Conservation (phyloP, 192 early-diverging fungal species). For the Backusella australiensis region DNA sequence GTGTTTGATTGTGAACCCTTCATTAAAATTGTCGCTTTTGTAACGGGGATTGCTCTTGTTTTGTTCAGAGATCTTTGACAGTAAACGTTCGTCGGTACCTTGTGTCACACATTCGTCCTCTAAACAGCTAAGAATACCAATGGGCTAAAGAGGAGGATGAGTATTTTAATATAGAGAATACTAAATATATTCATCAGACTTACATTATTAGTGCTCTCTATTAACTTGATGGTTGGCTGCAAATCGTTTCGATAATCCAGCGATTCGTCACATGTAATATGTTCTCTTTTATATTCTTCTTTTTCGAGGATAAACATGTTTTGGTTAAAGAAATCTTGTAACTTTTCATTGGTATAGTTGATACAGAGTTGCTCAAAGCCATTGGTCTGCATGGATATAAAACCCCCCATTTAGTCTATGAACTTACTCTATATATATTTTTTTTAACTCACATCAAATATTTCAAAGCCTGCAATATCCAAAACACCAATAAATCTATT, state of each 20-base stretch:
- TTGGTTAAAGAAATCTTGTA: conserved; percentile 99
- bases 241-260: conserved; percentile 97
- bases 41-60: conserved; percentile 83
- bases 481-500: conserved; percentile 90
- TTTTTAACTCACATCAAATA: conserved; percentile 71
- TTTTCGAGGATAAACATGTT: conserved; percentile 99
- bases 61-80: conserved; percentile 83
- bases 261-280: conserved; percentile 86
- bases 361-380: conserved; percentile 99
- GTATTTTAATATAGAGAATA: not conserved
- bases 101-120: conserved; percentile 99
- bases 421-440: not conserved
- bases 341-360: conserved; percentile 98
- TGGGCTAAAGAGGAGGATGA: conserved; percentile 51
- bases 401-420: too few species aligned
- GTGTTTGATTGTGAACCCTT: conserved; percentile 88
- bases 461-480: conserved; percentile 99
- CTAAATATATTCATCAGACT: conserved; percentile 15
- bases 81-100: conserved; percentile 92
- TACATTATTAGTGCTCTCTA: conserved; percentile 87
- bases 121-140: conserved; percentile 92
- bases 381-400: conserved; percentile 60
- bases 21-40: conserved; percentile 78
- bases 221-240: conserved; percentile 97
- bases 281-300: conserved; percentile 95